Evolutionary conservation across 2,329 filamentous ascomycete species (phyloP).

Genomic region (Helicocarpus griseus): DNA sequence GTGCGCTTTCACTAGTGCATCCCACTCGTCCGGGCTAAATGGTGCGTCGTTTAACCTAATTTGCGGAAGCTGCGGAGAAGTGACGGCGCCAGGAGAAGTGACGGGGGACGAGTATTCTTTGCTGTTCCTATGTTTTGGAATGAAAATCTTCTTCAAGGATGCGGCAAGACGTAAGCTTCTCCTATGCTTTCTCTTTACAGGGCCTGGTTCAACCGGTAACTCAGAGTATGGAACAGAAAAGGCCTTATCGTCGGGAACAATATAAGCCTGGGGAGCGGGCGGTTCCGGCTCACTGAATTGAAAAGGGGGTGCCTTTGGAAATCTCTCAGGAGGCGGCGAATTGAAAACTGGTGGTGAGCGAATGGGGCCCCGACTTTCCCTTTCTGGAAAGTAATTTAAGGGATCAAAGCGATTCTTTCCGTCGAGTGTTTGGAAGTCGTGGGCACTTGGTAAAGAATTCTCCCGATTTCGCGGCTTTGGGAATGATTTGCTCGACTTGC

Average conservation of each 20-base stretch:
- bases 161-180: conserved; percentile 7
- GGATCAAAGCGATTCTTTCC: conserved; percentile 9
- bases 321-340: not conserved
- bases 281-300: not conserved
- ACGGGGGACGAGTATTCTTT: conserved; percentile 2
- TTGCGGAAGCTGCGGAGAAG: not conserved
- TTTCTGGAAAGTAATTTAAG: conserved; percentile 13
- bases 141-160: conserved; percentile 9
- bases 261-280: no score
- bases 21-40: no score
- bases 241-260: not conserved
- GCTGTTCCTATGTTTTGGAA: conserved; percentile 5
- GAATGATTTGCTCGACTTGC: not conserved
- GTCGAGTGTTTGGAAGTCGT: conserved; percentile 13
- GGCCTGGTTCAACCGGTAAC: not conserved
- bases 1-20: no score
- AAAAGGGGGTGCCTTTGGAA: not conserved
- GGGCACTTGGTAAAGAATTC: conserved; percentile 3
- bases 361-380: not conserved
- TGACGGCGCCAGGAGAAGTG: conserved; percentile 1
- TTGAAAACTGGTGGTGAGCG: not conserved
- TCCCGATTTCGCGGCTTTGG: not conserved
- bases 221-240: conserved; percentile 2
- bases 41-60: not conserved
- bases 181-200: conserved; percentile 6